These are phyloP conservation scores for Ilyonectria destructans DNA, from an alignment of 2,329 filamentous ascomycete genomes.

Conservation along the genomic window DNA sequence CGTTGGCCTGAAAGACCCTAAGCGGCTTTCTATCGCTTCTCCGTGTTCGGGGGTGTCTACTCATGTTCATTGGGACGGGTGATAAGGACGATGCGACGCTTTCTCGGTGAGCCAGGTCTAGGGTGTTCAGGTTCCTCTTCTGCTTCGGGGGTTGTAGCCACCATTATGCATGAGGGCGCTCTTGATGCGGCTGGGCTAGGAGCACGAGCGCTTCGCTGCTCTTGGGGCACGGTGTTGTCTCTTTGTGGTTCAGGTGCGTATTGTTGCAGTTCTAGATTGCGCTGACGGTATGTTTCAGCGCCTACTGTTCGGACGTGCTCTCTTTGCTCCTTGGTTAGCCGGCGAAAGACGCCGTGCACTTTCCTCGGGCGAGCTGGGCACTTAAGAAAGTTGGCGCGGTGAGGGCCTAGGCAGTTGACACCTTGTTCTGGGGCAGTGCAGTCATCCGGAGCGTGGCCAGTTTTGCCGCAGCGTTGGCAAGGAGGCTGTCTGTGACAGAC, in stretches of 20 bases:
- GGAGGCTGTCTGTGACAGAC: constrained; percentile 15
- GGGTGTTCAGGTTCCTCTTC: too few relatives aligned
- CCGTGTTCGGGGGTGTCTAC: too few relatives aligned
- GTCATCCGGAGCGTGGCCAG: constrained; percentile 16
- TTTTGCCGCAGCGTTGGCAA: constrained; percentile 32
- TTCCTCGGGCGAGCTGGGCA: constrained; percentile 23
- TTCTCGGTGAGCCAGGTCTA: too few relatives aligned
- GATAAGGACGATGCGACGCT: too few relatives aligned
- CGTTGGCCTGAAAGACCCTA: too few relatives aligned
- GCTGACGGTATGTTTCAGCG: background rate
- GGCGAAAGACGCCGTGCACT: constrained; percentile 15
- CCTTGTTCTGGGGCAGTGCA: constrained; percentile 27
- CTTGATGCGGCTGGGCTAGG: too few relatives aligned
- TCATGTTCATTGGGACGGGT: too few relatives aligned
- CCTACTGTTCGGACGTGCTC: constrained; percentile 11
- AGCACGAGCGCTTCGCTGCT: too few relatives aligned
- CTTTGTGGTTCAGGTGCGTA: background rate
- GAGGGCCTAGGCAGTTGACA: constrained; percentile 1
- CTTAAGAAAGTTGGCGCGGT: constrained; percentile 4
- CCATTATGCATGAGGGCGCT: too few relatives aligned
- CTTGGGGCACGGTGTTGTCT: too few relatives aligned
- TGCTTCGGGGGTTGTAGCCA: too few relatives aligned
- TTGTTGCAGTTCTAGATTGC: constrained; percentile 1
- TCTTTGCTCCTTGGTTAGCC: constrained; percentile 11
- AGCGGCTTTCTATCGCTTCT: too few relatives aligned